Percentiles rank a stretch among this genome's conserved stretches.
Conservation (phyloP, 805 yeast species). For the Torulaspora microellipsoides region DNA sequence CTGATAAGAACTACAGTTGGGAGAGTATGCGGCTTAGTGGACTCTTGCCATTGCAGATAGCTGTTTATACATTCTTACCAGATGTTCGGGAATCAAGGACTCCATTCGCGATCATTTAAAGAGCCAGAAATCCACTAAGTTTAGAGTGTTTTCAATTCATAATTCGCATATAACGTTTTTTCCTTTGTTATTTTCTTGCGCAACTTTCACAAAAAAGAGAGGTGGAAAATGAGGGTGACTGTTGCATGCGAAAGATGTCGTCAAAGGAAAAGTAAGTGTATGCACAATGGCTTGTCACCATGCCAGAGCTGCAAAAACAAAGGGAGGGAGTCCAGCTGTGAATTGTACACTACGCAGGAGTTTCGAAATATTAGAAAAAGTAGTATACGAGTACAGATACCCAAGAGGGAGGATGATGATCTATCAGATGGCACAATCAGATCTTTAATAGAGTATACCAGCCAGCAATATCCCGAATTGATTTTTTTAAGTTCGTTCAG, state of each 20-base stretch:
- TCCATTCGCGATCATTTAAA: too few species aligned
- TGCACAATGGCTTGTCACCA: conserved; percentile 1
- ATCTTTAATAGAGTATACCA: background rate
- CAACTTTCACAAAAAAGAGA: too few species aligned
- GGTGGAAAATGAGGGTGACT: background rate
- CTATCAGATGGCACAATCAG: background rate
- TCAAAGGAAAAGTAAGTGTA: conserved; percentile 1
- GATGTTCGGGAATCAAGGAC: too few species aligned
- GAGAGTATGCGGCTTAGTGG: too few species aligned
- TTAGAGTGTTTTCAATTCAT: too few species aligned
- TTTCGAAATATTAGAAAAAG: background rate
- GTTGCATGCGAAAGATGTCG: conserved; percentile 5
- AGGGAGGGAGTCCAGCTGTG: conserved; percentile 1
- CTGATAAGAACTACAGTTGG: too few species aligned
- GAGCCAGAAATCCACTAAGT: too few species aligned
- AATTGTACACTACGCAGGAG: conserved; percentile 1
- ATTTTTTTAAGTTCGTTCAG: conserved; percentile 1
- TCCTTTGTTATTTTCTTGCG: too few species aligned
- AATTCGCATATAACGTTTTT: too few species aligned
- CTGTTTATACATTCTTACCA: too few species aligned
- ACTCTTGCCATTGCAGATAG: too few species aligned
- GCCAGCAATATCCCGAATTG: conserved; percentile 1
- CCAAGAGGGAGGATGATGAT: background rate
- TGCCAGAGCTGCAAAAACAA: background rate
- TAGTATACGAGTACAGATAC: background rate